These are phyloP conservation scores for Gigaspora rosea DNA, from an alignment of 192 early-diverging fungal species.

Conservation along the genomic window DNA sequence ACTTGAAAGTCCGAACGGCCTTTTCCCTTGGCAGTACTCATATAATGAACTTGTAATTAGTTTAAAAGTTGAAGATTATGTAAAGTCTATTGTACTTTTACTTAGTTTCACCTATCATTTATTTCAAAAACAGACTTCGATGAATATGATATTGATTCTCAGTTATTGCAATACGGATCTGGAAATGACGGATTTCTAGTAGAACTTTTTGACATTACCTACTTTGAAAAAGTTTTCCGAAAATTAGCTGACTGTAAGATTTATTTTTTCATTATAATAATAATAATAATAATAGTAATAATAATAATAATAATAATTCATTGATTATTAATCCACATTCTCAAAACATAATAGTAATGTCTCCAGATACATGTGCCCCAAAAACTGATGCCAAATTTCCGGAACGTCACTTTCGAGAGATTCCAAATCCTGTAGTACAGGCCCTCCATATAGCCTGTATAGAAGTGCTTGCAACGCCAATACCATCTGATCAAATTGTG, in stretches of 20 bases:
- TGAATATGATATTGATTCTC: slow-evolving; percentile 45
- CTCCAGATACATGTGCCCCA: slow-evolving; percentile 56
- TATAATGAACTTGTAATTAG: too few relatives aligned
- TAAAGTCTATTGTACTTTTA: slow-evolving; percentile 39
- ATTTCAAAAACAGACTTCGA: slow-evolving; percentile 44
- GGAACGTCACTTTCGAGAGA: slow-evolving; percentile 61
- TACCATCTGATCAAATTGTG: slow-evolving; percentile 43
- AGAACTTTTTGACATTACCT: slow-evolving; percentile 49
- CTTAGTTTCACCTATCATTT: slow-evolving; percentile 44
- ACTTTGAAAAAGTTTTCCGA: slow-evolving; percentile 54
- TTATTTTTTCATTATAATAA: background rate
- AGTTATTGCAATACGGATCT: slow-evolving; percentile 38
- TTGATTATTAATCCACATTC: background rate
- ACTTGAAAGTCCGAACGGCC: too few relatives aligned
- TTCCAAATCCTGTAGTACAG: slow-evolving; percentile 62
- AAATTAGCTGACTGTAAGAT: slow-evolving; percentile 52
- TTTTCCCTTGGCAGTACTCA: too few relatives aligned
- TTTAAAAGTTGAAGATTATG: background rate
- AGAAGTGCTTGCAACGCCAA: slow-evolving; percentile 48
- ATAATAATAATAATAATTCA: background rate
- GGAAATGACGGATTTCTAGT: slow-evolving; percentile 33
- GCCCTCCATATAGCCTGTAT: slow-evolving; percentile 54
- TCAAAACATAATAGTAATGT: slow-evolving; percentile 36
- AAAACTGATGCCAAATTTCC: slow-evolving; percentile 49
- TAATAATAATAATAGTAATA: background rate